A percentile compares a stretch with the other conserved stretches of the same genome.
Conservation (phyloP, 2,329 filamentous ascomycete species). For the Ceratocystis cacaofunesta region DNA sequence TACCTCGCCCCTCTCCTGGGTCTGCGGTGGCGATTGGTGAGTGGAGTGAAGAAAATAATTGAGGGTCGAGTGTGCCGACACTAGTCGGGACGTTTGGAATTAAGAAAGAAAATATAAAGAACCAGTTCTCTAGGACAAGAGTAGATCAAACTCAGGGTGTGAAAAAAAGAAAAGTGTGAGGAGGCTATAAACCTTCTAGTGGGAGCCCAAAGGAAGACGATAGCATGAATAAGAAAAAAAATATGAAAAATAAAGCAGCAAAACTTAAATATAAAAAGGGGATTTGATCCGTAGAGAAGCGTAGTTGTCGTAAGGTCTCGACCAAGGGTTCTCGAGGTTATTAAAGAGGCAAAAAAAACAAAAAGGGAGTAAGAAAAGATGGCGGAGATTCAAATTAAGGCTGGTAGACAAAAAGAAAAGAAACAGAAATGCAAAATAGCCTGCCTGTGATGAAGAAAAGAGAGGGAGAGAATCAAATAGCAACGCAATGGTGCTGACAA, state of each 20-base stretch:
- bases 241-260: conserved; percentile 1
- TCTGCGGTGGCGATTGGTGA: neutral
- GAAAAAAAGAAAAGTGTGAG: neutral
- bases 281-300: no score
- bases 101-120: neutral
- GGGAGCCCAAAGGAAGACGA: neutral
- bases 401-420: conserved; percentile 6
- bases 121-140: neutral
- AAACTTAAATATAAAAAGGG: neutral
- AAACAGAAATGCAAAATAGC: conserved; percentile 5
- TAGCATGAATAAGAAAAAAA: neutral
- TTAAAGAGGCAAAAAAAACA: neutral
- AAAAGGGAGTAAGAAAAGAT: neutral
- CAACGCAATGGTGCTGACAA: neutral
- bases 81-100: neutral
- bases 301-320: no score
- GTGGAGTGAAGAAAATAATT: neutral
- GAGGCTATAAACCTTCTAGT: neutral
- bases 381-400: no score
- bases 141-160: neutral
- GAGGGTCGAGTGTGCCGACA: neutral
- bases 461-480: neutral
- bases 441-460: neutral
- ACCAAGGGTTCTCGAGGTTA: no score
- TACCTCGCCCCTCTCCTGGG: neutral